Conservation (phyloP, 75 land plant genomes). For the Ceratopteris richardii region DNA sequence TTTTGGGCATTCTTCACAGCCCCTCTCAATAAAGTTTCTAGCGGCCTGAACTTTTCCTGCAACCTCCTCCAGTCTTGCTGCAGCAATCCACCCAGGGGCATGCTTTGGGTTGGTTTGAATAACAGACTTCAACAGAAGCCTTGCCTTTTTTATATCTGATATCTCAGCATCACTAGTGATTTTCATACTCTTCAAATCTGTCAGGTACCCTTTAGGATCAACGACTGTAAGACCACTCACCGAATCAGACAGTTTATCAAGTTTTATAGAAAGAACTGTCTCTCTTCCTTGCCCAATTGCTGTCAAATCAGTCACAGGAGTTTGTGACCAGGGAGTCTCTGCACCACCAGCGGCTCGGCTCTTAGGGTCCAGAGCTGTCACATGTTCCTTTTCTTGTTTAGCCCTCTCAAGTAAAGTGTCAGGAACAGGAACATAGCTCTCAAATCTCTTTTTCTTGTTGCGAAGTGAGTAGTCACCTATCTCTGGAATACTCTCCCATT, state of each 20-base stretch:
- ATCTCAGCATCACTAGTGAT: conserved; percentile 97
- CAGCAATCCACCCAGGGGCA: conserved; percentile 95
- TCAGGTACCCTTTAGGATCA: conserved; percentile 95
- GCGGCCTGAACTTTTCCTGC: conserved; percentile 85
- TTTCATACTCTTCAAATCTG: conserved; percentile 98
- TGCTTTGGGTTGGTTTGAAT: conserved; percentile 94
- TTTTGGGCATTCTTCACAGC: conserved; percentile 92
- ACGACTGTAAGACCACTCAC: conserved; percentile 88
- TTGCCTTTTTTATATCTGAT: conserved; percentile 93
- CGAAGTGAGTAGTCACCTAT: conserved; percentile 84
- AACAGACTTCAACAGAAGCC: conserved; percentile 81
- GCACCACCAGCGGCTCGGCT: conserved; percentile 77
- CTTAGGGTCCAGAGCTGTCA: conserved; percentile 81
- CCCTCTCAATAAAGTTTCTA: conserved; percentile 58
- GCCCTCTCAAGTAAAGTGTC: conserved; percentile 88
- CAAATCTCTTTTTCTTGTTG: conserved; percentile 93
- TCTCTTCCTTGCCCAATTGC: conserved; percentile 95
- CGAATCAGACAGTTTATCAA: conserved; percentile 83
- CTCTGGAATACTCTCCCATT: conserved; percentile 95
- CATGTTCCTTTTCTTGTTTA: conserved; percentile 86
- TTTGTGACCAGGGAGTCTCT: conserved; percentile 84
- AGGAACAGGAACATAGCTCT: conserved; percentile 86
- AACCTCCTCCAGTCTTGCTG: conserved; percentile 90
- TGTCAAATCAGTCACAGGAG: conserved; percentile 87
- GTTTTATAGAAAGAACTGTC: conserved; percentile 70